phyloP scores from a whole-genome alignment of 2,329 filamentous ascomycete genomes.

The Trichoderma citrinoviride region DNA sequence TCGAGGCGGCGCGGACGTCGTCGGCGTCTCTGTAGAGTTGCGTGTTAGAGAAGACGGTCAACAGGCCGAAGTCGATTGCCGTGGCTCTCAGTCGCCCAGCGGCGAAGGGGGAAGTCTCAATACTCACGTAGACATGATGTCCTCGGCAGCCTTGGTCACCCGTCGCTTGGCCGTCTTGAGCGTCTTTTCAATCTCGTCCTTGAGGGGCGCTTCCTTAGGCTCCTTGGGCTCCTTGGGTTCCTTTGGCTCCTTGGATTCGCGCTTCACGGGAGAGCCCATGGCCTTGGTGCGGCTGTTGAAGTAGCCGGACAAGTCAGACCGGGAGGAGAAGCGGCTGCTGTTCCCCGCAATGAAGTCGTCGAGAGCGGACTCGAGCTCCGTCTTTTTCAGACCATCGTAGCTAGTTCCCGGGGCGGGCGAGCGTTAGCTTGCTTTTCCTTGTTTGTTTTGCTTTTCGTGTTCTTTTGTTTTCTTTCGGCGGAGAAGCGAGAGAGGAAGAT shows the following conservation, averaged over 20 bases:
- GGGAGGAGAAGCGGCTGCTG: constrained; percentile 59
- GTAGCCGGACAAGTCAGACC: constrained; percentile 68
- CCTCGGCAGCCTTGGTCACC: constrained; percentile 45
- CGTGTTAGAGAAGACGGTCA: constrained; percentile 7
- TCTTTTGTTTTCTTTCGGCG: neutral
- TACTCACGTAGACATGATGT: constrained; percentile 47
- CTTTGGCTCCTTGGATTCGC: constrained; percentile 42
- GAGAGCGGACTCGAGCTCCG: constrained; percentile 72
- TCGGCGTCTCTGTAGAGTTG: constrained; percentile 29
- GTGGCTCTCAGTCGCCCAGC: neutral
- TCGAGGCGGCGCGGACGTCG: constrained; percentile 38
- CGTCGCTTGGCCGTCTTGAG: constrained; percentile 49
- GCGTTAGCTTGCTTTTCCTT: constrained; percentile 9
- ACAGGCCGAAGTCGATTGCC: neutral
- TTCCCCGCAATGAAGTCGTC: constrained; percentile 72
- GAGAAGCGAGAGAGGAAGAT: neutral
- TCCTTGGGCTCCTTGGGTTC: constrained; percentile 33
- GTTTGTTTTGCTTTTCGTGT: neutral
- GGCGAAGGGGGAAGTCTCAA: neutral
- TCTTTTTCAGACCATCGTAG: constrained; percentile 70
- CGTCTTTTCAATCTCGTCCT: constrained; percentile 38
- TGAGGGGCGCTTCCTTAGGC: constrained; percentile 37
- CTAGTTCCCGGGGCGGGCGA: constrained; percentile 41
- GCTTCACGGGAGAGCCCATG: constrained; percentile 61
- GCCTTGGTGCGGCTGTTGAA: constrained; percentile 65